Evolutionary conservation across 139 green algal species (phyloP).

Genomic region (Tetradesmus lagerheimii): DNA sequence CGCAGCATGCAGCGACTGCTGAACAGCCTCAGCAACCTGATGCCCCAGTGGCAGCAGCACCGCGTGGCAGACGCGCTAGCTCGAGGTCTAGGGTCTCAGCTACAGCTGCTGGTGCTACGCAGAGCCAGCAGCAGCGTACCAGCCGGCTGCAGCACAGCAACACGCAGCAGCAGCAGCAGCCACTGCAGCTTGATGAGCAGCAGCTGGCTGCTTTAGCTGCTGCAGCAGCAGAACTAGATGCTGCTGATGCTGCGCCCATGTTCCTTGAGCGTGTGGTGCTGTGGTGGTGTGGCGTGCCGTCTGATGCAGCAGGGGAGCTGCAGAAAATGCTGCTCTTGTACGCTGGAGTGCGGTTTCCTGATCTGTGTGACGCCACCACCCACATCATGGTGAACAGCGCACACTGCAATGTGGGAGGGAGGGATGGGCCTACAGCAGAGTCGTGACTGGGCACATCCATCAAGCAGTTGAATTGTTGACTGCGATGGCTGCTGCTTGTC

Average conservation of each 20-base stretch:
- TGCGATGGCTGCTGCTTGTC: neutral
- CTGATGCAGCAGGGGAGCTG: slow-evolving; percentile 17
- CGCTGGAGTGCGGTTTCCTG: slow-evolving; percentile 16
- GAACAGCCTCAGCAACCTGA: neutral
- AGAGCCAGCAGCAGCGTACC: slow-evolving; percentile 24
- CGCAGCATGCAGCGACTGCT: neutral
- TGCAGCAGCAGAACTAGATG: neutral
- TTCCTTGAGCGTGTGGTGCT: slow-evolving; percentile 46
- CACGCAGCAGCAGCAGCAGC: slow-evolving; percentile 15
- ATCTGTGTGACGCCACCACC: slow-evolving; percentile 6
- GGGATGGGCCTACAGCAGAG: neutral
- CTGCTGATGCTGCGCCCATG: neutral
- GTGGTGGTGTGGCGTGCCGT: slow-evolving; percentile 40
- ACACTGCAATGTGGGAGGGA: neutral
- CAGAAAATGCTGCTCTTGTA: slow-evolving; percentile 6
- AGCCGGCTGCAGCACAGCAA: neutral
- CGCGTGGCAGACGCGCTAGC: neutral
- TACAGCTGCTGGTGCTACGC: neutral
- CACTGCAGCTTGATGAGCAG: neutral
- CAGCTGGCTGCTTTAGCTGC: slow-evolving; percentile 14
- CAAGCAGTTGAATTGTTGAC: neutral
- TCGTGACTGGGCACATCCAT: no score
- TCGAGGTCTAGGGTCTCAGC: neutral
- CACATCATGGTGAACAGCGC: slow-evolving; percentile 36
- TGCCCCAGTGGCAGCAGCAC: neutral